A percentile compares a stretch with the other conserved stretches of the same genome.
phyloP scores from a whole-genome alignment of 2,329 filamentous ascomycete species.

The Stromatinia cepivora region DNA sequence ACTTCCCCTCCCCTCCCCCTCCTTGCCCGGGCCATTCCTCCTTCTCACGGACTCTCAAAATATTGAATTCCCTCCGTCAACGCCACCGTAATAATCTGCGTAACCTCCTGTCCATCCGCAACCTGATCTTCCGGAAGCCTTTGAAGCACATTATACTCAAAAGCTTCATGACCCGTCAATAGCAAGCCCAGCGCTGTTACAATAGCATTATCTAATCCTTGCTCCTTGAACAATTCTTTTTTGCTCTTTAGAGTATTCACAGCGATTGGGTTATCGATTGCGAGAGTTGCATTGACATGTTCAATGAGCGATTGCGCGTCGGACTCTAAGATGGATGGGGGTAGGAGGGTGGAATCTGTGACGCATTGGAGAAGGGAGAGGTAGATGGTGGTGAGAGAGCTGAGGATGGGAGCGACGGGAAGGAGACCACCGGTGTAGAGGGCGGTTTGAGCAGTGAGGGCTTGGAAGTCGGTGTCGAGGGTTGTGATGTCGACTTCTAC shows the following conservation, averaged over 20 bases:
- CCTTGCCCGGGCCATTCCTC: not conserved
- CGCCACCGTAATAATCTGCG: not conserved
- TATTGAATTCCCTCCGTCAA: not conserved
- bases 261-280: not conserved
- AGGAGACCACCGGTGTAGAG: not conserved
- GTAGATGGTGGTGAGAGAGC: not conserved
- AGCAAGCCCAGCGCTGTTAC: not conserved
- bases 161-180: not conserved
- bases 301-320: not conserved
- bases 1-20: not conserved
- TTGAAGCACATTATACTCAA: not conserved
- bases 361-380: not conserved
- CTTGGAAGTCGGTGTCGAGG: not conserved
- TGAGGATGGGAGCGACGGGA: not conserved
- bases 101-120: not conserved
- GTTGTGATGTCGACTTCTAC: not conserved
- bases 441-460: not conserved
- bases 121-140: not conserved
- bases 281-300: not conserved
- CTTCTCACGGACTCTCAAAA: not conserved
- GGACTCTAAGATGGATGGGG: not conserved
- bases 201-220: not conserved
- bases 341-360: not conserved
- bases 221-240: not conserved
- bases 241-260: not conserved